These are phyloP conservation scores for Xerocomellus amylosporus DNA, from an alignment of 768 basidiomycete species.

Conservation along the genomic window DNA sequence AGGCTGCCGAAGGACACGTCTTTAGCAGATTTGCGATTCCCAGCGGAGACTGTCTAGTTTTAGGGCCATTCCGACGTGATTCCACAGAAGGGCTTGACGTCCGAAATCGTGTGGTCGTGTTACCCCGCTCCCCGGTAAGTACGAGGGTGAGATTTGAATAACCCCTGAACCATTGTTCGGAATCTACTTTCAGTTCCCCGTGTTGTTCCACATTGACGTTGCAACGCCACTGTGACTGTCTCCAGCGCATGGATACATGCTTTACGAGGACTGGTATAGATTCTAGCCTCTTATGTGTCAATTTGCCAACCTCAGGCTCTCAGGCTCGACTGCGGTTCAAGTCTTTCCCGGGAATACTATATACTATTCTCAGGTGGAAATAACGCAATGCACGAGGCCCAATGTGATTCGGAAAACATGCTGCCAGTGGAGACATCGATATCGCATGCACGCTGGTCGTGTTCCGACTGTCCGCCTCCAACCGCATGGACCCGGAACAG, in stretches of 20 bases:
- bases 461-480: background rate
- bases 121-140: background rate
- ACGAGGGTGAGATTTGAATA: background rate
- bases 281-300: no score
- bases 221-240: background rate
- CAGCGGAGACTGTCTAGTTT: background rate
- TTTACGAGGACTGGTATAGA: background rate
- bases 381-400: background rate
- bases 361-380: background rate
- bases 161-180: background rate
- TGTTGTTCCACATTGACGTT: background rate
- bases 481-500: background rate
- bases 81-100: background rate
- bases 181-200: background rate
- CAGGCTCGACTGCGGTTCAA: background rate
- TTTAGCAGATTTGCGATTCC: background rate
- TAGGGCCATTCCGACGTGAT: background rate
- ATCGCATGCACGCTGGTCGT: background rate
- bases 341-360: background rate
- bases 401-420: background rate
- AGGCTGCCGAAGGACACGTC: background rate
- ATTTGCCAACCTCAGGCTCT: background rate
- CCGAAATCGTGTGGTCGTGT: background rate
- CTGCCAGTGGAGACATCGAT: background rate
- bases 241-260: background rate